Evolutionary conservation across 208 protist genomes (phyloP).

Genomic region (Crithidia brevicula): DNA sequence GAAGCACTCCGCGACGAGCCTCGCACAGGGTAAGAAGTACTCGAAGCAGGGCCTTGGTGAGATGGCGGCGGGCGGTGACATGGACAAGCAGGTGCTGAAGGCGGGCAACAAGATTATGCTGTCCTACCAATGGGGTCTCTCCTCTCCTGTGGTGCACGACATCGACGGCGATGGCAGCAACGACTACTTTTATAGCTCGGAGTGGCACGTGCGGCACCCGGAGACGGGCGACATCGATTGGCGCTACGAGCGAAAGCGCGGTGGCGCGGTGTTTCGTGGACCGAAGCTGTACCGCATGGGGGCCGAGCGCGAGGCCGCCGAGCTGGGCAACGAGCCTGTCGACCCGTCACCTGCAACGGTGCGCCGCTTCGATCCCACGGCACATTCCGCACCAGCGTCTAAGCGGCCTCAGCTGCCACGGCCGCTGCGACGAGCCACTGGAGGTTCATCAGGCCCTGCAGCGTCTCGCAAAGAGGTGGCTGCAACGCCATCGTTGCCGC

Average conservation of each 20-base stretch:
- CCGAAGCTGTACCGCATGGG: conserved; percentile 80
- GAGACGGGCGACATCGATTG: conserved; percentile 87
- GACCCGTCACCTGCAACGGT: conserved; percentile 52
- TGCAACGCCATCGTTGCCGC: conserved; percentile 9
- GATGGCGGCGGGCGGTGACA: conserved; percentile 70
- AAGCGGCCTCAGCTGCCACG: conserved; percentile 3
- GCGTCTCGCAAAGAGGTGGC: background rate
- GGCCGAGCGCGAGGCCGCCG: conserved; percentile 53
- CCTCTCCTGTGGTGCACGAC: conserved; percentile 61
- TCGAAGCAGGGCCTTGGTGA: conserved; percentile 60
- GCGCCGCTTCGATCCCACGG: conserved; percentile 21
- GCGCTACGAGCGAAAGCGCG: conserved; percentile 80
- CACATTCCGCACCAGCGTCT: background rate
- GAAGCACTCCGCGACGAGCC: conserved; percentile 45
- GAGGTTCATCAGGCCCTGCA: background rate
- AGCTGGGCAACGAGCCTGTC: conserved; percentile 51
- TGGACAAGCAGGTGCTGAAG: conserved; percentile 73
- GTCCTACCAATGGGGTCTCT: conserved; percentile 71
- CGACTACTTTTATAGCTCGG: conserved; percentile 71
- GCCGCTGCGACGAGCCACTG: conserved; percentile 15
- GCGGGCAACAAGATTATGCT: conserved; percentile 24
- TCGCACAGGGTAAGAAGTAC: conserved; percentile 82
- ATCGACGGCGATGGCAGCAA: conserved; percentile 74
- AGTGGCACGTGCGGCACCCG: conserved; percentile 79
- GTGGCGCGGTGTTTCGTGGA: conserved; percentile 73